Percentiles rank a stretch among this genome's conserved stretches.
phyloP scores from a whole-genome alignment of 2,329 filamentous ascomycete genomes.

The Beauveria pseudobassiana region DNA sequence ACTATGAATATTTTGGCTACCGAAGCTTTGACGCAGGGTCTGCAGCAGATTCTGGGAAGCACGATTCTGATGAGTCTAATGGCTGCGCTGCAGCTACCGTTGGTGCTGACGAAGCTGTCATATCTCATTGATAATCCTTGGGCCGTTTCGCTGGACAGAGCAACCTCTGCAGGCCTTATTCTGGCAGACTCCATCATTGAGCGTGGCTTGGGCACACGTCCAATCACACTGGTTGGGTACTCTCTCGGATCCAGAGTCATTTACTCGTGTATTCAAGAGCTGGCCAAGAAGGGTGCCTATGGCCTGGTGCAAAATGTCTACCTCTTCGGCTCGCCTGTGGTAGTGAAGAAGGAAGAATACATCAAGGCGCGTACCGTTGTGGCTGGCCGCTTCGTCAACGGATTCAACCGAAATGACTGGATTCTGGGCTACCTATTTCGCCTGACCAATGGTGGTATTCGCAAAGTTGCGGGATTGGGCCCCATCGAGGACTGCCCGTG shows the following conservation, averaged over 20 bases:
- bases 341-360: conserved; percentile 88
- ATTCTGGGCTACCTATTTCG: conserved; percentile 95
- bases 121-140: conserved; percentile 98
- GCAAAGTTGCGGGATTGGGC: conserved; percentile 76
- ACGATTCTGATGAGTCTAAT: conserved; percentile 85
- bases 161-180: conserved; percentile 81
- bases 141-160: conserved; percentile 91
- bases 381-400: conserved; percentile 88
- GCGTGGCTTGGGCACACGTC: conserved; percentile 81
- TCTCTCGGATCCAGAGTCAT: conserved; percentile 89
- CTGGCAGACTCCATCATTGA: conserved; percentile 91
- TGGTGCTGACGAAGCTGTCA: conserved; percentile 85
- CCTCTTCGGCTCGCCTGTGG: conserved; percentile 84
- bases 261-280: conserved; percentile 81
- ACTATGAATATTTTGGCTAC: conserved; percentile 98
- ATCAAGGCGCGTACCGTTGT: conserved; percentile 74
- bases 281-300: conserved; percentile 73
- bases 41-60: conserved; percentile 89
- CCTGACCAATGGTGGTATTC: conserved; percentile 85
- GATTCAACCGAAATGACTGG: conserved; percentile 93
- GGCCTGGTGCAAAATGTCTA: conserved; percentile 93
- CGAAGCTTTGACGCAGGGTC: conserved; percentile 91
- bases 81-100: conserved; percentile 85
- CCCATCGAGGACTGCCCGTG: conserved; percentile 68
- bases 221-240: conserved; percentile 90